Evolutionary conservation across 495 filamentous ascomycete genomes (phyloP).

Genomic region (Chaetomium fimeti): DNA sequence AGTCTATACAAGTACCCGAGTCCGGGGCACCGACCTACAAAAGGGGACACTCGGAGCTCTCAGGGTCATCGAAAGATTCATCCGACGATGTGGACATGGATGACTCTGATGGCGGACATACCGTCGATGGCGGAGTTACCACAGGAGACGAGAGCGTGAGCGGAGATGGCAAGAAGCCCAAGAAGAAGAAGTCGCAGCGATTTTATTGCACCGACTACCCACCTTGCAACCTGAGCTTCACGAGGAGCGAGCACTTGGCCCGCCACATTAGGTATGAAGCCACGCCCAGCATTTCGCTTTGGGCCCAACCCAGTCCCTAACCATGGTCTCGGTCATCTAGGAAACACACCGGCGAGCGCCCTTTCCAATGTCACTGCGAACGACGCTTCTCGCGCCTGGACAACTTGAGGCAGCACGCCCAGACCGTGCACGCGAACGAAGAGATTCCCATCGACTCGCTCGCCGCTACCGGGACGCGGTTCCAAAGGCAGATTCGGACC

Average conservation of each 20-base stretch:
- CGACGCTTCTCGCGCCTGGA: constrained; percentile 95
- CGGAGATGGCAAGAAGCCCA: constrained; percentile 63
- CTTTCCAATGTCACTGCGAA: constrained; percentile 95
- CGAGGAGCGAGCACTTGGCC: constrained; percentile 91
- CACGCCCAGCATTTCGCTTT: not conserved
- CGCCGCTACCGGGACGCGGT: constrained; percentile 88
- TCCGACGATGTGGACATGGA: constrained; percentile 75
- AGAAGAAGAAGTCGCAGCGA: constrained; percentile 95
- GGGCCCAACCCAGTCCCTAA: constrained; percentile 24
- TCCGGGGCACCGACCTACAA: constrained; percentile 45
- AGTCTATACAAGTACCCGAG: constrained; percentile 51
- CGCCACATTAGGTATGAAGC: constrained; percentile 77
- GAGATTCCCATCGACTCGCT: constrained; percentile 92
- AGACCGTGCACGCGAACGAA: constrained; percentile 96
- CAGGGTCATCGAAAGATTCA: constrained; percentile 64
- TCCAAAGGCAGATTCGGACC: constrained; percentile 90
- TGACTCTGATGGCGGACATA: constrained; percentile 60
- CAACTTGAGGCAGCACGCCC: constrained; percentile 94
- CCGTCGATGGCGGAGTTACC: constrained; percentile 58
- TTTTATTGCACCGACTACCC: constrained; percentile 99
- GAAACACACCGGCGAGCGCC: constrained; percentile 96
- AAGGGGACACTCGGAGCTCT: constrained; percentile 60
- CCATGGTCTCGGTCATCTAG: constrained; percentile 41
- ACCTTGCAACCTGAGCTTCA: constrained; percentile 92
- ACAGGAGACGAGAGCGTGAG: constrained; percentile 78